A percentile compares a stretch with the other conserved stretches of the same genome.
Conservation (phyloP, 1,139 yeast species). For the Scheffersomyces stambukii region DNA sequence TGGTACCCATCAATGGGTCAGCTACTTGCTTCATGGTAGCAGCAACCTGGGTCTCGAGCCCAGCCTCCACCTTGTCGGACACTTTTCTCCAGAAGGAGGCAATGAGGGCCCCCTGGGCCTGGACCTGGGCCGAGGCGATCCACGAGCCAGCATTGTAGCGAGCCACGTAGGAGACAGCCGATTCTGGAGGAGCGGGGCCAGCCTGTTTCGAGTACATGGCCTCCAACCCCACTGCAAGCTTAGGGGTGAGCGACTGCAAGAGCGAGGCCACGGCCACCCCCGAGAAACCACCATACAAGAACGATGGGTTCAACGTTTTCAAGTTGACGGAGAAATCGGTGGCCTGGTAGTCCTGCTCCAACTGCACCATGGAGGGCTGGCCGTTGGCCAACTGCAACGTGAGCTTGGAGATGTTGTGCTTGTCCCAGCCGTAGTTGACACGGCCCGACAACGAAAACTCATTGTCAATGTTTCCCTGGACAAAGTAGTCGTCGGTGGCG, state of each 20-base stretch:
- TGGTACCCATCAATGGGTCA: constrained; percentile 78
- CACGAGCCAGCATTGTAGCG: constrained; percentile 85
- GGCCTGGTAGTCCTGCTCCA: constrained; percentile 95
- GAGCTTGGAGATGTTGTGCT: constrained; percentile 72
- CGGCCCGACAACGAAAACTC: constrained; percentile 86
- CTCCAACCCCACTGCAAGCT: constrained; percentile 86
- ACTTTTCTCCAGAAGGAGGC: constrained; percentile 95
- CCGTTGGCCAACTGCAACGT: constrained; percentile 85
- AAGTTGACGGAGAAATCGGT: constrained; percentile 83
- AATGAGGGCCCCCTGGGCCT: constrained; percentile 85
- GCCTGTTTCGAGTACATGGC: constrained; percentile 85
- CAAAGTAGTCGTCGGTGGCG: constrained; percentile 80
- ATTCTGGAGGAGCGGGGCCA: constrained; percentile 86
- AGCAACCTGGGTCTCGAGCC: constrained; percentile 85
- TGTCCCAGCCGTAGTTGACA: constrained; percentile 88
- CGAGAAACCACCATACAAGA: constrained; percentile 58
- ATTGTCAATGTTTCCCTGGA: constrained; percentile 90
- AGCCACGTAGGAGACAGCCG: constrained; percentile 86
- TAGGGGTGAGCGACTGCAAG: constrained; percentile 83
- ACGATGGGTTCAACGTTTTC: constrained; percentile 86
- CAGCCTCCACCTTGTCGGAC: constrained; percentile 92
- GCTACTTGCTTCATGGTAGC: constrained; percentile 76
- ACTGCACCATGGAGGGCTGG: constrained; percentile 92
- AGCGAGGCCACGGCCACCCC: constrained; percentile 93
- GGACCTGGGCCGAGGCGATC: constrained; percentile 93